These are phyloP conservation scores for Corylus heterophylla DNA, from an alignment of 306 rosid species.

Conservation along the genomic window DNA sequence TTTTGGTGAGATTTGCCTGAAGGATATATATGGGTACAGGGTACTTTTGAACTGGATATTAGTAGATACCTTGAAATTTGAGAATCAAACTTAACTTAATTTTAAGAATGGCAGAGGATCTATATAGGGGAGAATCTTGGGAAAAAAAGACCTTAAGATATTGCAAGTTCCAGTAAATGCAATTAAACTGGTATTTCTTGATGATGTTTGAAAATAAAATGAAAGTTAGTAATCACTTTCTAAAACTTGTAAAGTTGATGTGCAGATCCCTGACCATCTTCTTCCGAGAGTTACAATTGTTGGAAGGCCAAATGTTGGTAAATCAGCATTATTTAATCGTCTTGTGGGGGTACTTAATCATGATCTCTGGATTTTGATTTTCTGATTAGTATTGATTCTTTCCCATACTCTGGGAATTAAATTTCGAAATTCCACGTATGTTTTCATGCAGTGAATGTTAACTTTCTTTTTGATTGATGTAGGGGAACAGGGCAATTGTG, in stretches of 20 bases:
- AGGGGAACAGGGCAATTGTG: constrained; percentile 94
- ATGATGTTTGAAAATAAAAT: constrained; percentile 18
- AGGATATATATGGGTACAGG: neutral
- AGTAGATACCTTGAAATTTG: neutral
- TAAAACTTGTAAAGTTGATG: constrained; percentile 34
- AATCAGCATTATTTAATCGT: constrained; percentile 90
- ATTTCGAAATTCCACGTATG: neutral
- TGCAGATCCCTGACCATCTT: constrained; percentile 84
- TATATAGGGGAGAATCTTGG: no score
- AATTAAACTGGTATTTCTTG: neutral
- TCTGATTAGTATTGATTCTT: constrained; percentile 8
- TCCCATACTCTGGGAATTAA: constrained; percentile 8
- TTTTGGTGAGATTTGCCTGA: neutral
- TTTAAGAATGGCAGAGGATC: neutral
- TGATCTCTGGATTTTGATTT: constrained; percentile 28
- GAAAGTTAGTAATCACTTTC: constrained; percentile 21
- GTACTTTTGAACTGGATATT: neutral
- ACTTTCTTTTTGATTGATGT: neutral
- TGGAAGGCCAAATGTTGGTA: constrained; percentile 98
- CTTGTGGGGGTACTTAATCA: constrained; percentile 76
- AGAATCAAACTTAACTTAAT: neutral
- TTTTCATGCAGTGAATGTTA: neutral
- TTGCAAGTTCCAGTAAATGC: constrained; percentile 14
- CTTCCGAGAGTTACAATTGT: constrained; percentile 85
- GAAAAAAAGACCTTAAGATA: neutral